Conservation (phyloP, 208 protist genomes). For the Porcisia deanei region DNA sequence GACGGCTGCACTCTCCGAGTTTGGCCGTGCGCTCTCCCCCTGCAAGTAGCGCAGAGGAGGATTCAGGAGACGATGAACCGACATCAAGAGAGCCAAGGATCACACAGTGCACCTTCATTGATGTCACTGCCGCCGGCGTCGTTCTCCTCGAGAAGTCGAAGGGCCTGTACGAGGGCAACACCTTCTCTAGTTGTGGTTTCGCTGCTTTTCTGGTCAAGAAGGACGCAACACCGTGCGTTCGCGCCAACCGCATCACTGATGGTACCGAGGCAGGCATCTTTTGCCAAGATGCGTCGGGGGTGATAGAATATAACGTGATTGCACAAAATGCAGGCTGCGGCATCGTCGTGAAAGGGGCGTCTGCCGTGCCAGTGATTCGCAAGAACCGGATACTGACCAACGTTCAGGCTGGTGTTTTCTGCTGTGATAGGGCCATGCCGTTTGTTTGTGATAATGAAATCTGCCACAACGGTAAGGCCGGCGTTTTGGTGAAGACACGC, state of each 20-base stretch:
- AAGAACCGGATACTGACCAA: conserved; percentile 76
- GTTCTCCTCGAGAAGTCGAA: conserved; percentile 63
- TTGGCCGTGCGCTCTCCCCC: background rate
- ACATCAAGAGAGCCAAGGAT: conserved; percentile 52
- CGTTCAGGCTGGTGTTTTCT: conserved; percentile 82
- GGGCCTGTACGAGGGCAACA: conserved; percentile 75
- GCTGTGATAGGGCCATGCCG: conserved; percentile 62
- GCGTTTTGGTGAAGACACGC: conserved; percentile 79
- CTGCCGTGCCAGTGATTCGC: conserved; percentile 53
- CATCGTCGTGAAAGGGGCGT: conserved; percentile 71
- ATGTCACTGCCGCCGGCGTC: conserved; percentile 75
- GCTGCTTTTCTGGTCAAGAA: conserved; percentile 81
- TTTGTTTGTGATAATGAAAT: conserved; percentile 85
- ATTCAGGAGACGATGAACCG: conserved; percentile 8
- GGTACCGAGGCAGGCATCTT: conserved; percentile 82
- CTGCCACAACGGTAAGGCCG: conserved; percentile 65
- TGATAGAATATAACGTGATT: conserved; percentile 84
- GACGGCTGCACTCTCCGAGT: conserved; percentile 2
- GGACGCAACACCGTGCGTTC: conserved; percentile 48
- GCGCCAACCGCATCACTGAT: conserved; percentile 70
- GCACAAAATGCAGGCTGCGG: conserved; percentile 78
- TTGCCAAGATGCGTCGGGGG: conserved; percentile 73
- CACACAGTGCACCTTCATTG: conserved; percentile 76
- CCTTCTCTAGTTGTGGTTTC: conserved; percentile 78
- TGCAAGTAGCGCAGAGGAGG: background rate